Evolutionary conservation across 2,329 filamentous ascomycete genomes (phyloP), one percentile per base, ranked within the genome.

Genomic region (Colletotrichum theobromicola): DNA sequence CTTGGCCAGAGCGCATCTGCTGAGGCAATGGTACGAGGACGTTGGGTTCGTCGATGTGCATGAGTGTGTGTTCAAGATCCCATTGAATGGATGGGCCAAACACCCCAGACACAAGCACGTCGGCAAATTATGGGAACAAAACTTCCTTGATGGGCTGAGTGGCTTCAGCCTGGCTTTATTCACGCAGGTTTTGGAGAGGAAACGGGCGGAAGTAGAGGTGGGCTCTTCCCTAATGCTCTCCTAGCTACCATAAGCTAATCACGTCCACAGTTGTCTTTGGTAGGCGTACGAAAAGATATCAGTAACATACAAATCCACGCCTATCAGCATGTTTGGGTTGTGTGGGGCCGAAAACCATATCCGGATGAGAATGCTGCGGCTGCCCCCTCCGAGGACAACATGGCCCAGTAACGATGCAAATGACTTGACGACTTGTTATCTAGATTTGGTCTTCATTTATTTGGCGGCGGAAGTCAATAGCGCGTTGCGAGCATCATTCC

Each of bases 11-110:
- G 83, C 80, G 18, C 78, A 79, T 5, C 77, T 78, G 30, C 79
- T 86, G 12, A 83, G 82, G 68, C 78, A 82, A 21, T 82, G 84
- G 55, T 86, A 85, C 76, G 79, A 84, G 60, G 85, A 87, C 30
- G 88, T 86, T 2, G 90, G 90, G 0, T 92, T 92, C 75, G 85
- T 89, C 8, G 88, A 91, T 67, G 85, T 92, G 15, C 84, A 87
- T 34, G 85, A 91, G 78, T 83, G 82, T 26, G 78, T 88, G 2
- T 89, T 88, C 80, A 90, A 88, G 79, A 82, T 91, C 46, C 90
- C 90, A 1, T 83, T 88, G 61, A 90, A 89, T 37, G 82, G 83
- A 6, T 92, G 90, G 90, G 84, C 90, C 1, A 87, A 85, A 76
- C 83, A 88, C 61, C 82, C 83, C 53, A 77, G 79, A 24, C 81